Base-by-base conservation (phyloP, 2,329 filamentous ascomycete genomes). In the Sarocladiaceae sp. region DNA sequence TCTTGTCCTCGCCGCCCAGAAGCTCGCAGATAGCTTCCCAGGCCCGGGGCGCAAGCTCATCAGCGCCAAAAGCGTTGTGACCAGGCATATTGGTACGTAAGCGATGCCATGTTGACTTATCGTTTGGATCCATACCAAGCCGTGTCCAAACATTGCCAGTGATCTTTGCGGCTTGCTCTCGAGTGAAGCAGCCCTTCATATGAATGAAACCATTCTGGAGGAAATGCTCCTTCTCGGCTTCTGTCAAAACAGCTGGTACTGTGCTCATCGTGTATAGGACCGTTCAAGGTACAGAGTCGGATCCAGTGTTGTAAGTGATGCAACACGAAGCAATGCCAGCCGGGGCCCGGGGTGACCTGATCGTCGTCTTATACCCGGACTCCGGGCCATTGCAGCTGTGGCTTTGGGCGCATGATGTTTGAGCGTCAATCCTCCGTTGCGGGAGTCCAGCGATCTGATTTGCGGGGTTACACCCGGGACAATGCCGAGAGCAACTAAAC, bases 21-120 rank as follows among this genome's bases (percentile, higher is more conserved):
- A 88, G 74, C 64, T 85, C 78, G 64, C 79, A 82, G 55, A 88
- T 86, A n/a, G 82, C 83, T 0, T 73, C 68, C 84, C 84, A 88
- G 3, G 82, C 85, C 55, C 79, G 79, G 0, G 85, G 85, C 0
- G 84, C 80, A 58, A 87, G 83, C 0, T 69, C 67, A 2, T 73
- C 68, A 37, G 78, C 76, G 53, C 75, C 67, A 55, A 84, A 81
- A 33, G 67, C 63, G 18, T 68, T 71, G 65, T 85, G 83, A 25
- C 67, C 69, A 0, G 83, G 83, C 84, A 88, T 87, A 68, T 88
- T 82, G 52, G 72, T 80, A 42, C 80, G 76, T 57, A 80, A 76
- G 3, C 68, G 70, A n/a, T 71, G 74, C 86, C 86, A 88, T 26
- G 85, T 88, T 2, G 74, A 73, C 62, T 80, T 81, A 66, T 88